Evolutionary conservation across 495 filamentous ascomycete genomes (phyloP), one percentile per base, ranked within the genome.

Genomic region (Lepraria neglecta): DNA sequence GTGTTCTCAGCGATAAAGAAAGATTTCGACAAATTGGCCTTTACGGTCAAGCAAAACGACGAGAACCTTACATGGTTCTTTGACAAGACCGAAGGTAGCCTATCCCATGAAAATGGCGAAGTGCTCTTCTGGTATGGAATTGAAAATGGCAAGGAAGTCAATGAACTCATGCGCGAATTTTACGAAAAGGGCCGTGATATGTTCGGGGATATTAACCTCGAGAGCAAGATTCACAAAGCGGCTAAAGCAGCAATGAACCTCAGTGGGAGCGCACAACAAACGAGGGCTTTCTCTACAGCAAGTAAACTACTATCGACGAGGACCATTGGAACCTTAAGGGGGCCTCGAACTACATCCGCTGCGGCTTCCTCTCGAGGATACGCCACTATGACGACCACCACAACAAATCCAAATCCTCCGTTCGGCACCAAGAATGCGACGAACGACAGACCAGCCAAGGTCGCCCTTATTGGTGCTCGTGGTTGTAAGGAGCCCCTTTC

Each of bases 41-140:
- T 94, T 92, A 96, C 91, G n/a, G 94, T 97, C 46, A 91, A 90
- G 76, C 87, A 91, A 67, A 89, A 94, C 63, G 94, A 98, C 64
- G 95, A 97, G 80, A 97, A 97, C 72, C 79, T 98, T 68, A 91
- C 89, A 31, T 98, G 94, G 94, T 97, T 97, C 78, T 96, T 95
- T 64, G 92, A 96, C 76, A 96, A 96, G 79, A 88, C 94, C 10
- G 90, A 96, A 62, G 95, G 95, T 52, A 95, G 89, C 73, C 78
- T 97, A 61, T 88, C 87, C 50, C 82, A 84, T 38, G 83, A 38
- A 38, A 38, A 89, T 56, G 90, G 90, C 58, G 86, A 95, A 67
- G 90, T 97, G 42, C 86, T 97, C 71, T 97, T 97, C 79, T 98
- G 94, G 90, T 96, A 94, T 69, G 94, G 94, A 40, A 84, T 94